Conservation (phyloP, 2,329 filamentous ascomycete species). For the Biscogniauxia marginata region DNA sequence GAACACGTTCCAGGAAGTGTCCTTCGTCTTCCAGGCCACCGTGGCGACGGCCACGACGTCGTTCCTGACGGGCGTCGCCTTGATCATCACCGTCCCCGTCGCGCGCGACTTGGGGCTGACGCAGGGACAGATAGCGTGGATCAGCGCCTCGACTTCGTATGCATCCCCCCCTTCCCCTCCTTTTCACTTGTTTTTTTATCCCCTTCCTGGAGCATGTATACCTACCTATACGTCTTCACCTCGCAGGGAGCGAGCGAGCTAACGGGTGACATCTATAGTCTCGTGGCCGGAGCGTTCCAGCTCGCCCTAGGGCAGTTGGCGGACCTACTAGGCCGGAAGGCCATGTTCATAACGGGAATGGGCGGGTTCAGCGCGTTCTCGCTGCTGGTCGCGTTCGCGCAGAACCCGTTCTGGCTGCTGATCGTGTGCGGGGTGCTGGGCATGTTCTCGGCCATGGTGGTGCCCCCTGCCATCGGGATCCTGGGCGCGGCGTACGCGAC, state of each 20-base stretch:
- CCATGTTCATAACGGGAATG: slow-evolving; percentile 59
- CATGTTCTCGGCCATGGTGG: slow-evolving; percentile 61
- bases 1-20: slow-evolving; percentile 59
- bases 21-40: slow-evolving; percentile 65
- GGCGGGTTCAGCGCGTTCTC: slow-evolving; percentile 56
- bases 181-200: background rate
- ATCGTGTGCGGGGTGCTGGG: slow-evolving; percentile 64
- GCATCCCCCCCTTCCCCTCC: slow-evolving; percentile 19
- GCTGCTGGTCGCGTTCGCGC: slow-evolving; percentile 59
- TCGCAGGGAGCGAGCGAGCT: too few relatives aligned
- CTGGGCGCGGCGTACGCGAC: slow-evolving; percentile 63
- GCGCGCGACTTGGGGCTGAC: slow-evolving; percentile 60
- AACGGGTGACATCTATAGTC: too few relatives aligned
- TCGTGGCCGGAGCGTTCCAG: slow-evolving; percentile 63
- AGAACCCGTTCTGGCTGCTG: slow-evolving; percentile 57
- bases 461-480: slow-evolving; percentile 62
- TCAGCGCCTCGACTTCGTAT: slow-evolving; percentile 59
- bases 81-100: slow-evolving; percentile 63
- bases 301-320: slow-evolving; percentile 65
- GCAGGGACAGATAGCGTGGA: slow-evolving; percentile 66
- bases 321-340: slow-evolving; percentile 64
- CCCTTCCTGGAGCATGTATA: too few relatives aligned
- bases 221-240: too few relatives aligned
- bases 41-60: slow-evolving; percentile 64
- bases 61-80: slow-evolving; percentile 57